Evolutionary conservation across 148 eudicot genomes (phyloP), one percentile per base, ranked within the genome.

Genomic region (Persicaria maculosa): DNA sequence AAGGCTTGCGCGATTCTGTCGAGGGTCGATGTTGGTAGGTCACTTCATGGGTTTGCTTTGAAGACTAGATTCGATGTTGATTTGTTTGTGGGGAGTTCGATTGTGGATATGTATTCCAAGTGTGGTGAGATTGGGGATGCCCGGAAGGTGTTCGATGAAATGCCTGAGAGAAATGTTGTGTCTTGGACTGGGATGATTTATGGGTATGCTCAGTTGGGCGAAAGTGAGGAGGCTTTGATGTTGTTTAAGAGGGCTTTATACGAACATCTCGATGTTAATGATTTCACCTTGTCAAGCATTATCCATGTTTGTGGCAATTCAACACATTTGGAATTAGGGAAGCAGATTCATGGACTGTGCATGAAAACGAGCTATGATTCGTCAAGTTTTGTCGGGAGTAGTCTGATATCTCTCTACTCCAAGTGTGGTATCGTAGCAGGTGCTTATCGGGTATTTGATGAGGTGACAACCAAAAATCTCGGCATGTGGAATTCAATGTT

Each of bases 401-500:
- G 93, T 69, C 76, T 93, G 85, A 74, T 93, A 73, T 84, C 98
- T 2, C 75, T 93, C 85, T 93, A 93, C 83, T 91, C 98, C 4
- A 93, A 87, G 62, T 91, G 95, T 48, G 97, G 98, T 40, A 71
- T 87, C n/a, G 76, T 89, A 40, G 89, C 83, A 61, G 85, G 75
- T 11, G 93, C 98, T 67, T 84, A 87, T 77, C 83, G 44, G 52
- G 88, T 85, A 25, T 93, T 91, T 59, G 79, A 86, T 58, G 97
- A 93, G 71, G 81, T 78, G 14, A 15, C 31, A 1, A 74, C 31
- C 9, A 88, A 74, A 79, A 93, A 93, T 73, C 81, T 93, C 36
- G 97, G 97, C 14, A 80, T 89, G 85, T 93, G 98, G 98, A 93
- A 93, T 65, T 77, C 95, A 2, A 91, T 93, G 95, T 68, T 93